phyloP scores from a whole-genome alignment of 345 rosid species.

The Hibiscus tridactylites region DNA sequence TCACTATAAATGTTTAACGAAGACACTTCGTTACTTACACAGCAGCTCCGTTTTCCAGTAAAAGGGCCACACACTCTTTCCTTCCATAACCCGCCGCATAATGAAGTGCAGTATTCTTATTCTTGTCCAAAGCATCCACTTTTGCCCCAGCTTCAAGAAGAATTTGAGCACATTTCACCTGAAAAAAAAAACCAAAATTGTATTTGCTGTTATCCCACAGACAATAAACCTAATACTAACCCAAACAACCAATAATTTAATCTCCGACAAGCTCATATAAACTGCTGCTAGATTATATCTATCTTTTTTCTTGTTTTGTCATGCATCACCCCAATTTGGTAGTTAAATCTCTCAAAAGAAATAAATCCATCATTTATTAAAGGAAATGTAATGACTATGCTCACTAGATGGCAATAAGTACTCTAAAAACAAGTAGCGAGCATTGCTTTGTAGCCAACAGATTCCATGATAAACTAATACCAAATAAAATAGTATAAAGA shows the following conservation, averaged over 20 bases:
- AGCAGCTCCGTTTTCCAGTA: constrained; percentile 87
- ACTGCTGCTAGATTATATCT: constrained; percentile 2
- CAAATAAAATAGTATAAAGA: background rate
- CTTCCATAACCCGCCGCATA: constrained; percentile 97
- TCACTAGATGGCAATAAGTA: background rate
- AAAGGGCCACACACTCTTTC: constrained; percentile 89
- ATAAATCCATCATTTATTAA: background rate
- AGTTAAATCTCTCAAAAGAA: background rate
- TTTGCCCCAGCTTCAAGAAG: constrained; percentile 86
- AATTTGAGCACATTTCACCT: constrained; percentile 81
- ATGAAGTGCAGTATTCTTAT: constrained; percentile 94
- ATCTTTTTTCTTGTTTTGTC: background rate
- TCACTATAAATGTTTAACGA: background rate
- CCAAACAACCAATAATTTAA: background rate
- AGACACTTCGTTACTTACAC: constrained; percentile 52
- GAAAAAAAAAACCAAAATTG: constrained; percentile 17
- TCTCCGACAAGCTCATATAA: background rate
- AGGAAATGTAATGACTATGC: background rate
- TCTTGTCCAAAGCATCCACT: constrained; percentile 89
- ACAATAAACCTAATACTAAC: background rate
- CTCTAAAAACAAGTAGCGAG: background rate
- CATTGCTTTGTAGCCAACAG: background rate
- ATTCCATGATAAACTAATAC: background rate
- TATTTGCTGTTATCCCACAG: background rate
- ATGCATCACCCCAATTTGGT: background rate